Evolutionary conservation across 2,329 filamentous ascomycete genomes (phyloP), one percentile per base, ranked within the genome.

Genomic region (Helotiales sp.): DNA sequence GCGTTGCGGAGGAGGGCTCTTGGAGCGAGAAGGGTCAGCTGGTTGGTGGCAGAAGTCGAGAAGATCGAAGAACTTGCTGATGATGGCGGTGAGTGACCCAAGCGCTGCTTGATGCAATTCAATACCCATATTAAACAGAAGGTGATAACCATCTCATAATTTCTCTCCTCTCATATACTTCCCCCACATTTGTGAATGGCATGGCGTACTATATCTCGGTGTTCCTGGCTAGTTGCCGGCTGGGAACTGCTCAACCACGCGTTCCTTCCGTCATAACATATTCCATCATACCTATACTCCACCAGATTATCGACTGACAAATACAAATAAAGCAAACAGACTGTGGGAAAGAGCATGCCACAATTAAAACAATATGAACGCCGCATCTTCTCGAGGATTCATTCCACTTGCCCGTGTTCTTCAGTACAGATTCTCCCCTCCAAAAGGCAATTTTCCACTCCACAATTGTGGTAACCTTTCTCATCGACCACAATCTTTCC

Each of bases 231-330:
- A 45, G 37, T 8, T 43, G 40, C 34, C 37, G 20, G 40, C n/a
- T 45, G 20, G n/a, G 24, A 22, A 17, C 57, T 26, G 24, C 57
- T 26, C 47, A 24, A 61, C 59, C 59, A 43, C 59, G 59, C 59
- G 24, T 34, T 61, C 11, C 32, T 40, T 57, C n/a, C 43, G 59
- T 50, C 59, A 50, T 49, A 20, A 2, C 26, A 32, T 26, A 26
- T 61, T 61, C 50, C 40, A 22, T 49, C 28, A 61, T 61, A 24
- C 15, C 34, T n/a, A 61, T 61, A 24, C 15, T 22, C 40, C 26
- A 37, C 40, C 40, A 57, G n/a, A 17, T 4, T 11, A 34, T 50
- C n/a, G 43, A 61, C 59, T 61, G 49, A 61, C 59, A 61, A 50
- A 61, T 61, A 49, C 26, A 61, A 30, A 6, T 26, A 24, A 47